Percentiles rank a stretch among this genome's conserved stretches.
These are phyloP conservation scores for Casuarina glauca DNA, from an alignment of 306 rosid genomes.

Conservation along the genomic window DNA sequence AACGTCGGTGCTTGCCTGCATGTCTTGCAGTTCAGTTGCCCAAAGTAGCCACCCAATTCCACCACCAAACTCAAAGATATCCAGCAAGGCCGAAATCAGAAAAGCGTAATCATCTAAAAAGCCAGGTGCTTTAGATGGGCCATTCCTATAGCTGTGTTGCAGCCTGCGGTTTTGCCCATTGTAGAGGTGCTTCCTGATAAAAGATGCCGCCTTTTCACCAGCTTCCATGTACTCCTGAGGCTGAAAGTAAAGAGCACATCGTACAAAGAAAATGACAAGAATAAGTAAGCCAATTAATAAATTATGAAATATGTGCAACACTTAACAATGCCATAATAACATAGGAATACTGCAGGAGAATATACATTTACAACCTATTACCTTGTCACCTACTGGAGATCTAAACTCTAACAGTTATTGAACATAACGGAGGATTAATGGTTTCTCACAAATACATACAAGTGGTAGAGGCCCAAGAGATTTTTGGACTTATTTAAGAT, in stretches of 20 bases:
- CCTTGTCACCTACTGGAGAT: neutral
- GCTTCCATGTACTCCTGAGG: slow-evolving; percentile 66
- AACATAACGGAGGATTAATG: too few species aligned
- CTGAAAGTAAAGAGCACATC: slow-evolving; percentile 40
- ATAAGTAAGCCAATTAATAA: neutral
- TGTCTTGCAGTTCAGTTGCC: slow-evolving; percentile 85
- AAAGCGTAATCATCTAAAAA: slow-evolving; percentile 93
- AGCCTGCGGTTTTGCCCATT: slow-evolving; percentile 57
- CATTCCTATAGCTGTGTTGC: slow-evolving; percentile 81
- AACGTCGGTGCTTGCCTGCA: slow-evolving; percentile 60
- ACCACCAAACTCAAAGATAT: slow-evolving; percentile 86
- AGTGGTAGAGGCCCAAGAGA: neutral
- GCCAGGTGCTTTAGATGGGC: slow-evolving; percentile 86
- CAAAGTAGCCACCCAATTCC: slow-evolving; percentile 69
- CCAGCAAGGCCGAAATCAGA: slow-evolving; percentile 78
- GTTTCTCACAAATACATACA: neutral
- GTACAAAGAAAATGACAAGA: slow-evolving; percentile 17
- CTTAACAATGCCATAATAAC: neutral
- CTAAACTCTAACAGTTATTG: too few species aligned
- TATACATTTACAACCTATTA: neutral
- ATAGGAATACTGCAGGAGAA: neutral
- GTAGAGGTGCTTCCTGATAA: slow-evolving; percentile 70
- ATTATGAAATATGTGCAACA: neutral
- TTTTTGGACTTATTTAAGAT: too few species aligned
- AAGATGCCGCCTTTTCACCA: slow-evolving; percentile 79